phyloP scores from a whole-genome alignment of 2,329 filamentous ascomycete species.

The Dactylonectria estremocensis region DNA sequence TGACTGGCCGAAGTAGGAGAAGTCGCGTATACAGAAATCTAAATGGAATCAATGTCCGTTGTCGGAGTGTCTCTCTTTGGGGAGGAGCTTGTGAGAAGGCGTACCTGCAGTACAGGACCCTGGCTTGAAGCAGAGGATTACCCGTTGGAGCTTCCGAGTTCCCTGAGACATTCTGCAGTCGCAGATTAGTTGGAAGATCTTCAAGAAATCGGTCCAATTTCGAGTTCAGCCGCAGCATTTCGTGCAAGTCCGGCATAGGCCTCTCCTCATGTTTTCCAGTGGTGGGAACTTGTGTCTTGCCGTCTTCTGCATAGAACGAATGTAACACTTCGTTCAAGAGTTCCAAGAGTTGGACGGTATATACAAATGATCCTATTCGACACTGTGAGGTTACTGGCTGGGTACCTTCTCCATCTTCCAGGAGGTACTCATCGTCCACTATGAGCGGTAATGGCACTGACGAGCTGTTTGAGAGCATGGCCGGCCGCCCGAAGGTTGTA shows the following conservation, averaged over 20 bases:
- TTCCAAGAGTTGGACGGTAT: constrained; percentile 1
- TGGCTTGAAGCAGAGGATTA: background rate
- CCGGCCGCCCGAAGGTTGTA: constrained; percentile 14
- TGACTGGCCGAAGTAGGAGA: background rate
- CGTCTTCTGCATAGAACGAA: constrained; percentile 3
- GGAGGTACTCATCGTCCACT: constrained; percentile 13
- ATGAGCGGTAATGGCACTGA: background rate
- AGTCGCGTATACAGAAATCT: background rate
- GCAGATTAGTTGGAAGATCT: background rate
- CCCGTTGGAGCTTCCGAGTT: background rate
- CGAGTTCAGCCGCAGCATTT: background rate
- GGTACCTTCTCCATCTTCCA: constrained; percentile 15
- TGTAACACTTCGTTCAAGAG: background rate
- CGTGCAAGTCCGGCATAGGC: background rate
- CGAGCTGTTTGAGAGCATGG: constrained; percentile 11
- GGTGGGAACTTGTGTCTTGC: background rate
- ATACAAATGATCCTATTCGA: constrained; percentile 12
- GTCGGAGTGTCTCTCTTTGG: background rate
- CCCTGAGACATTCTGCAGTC: background rate
- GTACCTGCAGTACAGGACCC: background rate
- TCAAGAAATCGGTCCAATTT: background rate
- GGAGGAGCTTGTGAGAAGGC: background rate
- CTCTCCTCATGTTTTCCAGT: background rate
- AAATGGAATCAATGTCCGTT: background rate
- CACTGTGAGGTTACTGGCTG: constrained; percentile 1